Base-by-base conservation (phyloP, 179 eudicot genomes). In the Silene coronaria region DNA sequence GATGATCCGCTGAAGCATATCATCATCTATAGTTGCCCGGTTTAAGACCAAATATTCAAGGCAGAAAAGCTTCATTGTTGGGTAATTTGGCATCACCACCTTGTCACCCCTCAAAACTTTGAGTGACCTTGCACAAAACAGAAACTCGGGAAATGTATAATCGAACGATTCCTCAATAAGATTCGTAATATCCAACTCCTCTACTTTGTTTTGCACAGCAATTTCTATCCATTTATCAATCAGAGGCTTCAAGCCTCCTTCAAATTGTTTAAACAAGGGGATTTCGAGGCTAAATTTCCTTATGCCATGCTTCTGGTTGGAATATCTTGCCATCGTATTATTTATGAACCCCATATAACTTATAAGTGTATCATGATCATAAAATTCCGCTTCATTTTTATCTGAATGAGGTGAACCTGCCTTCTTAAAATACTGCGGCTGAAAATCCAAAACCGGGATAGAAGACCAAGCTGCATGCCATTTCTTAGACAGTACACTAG, bases 1-100 rank as follows among this genome's bases (percentile, higher is more conserved):
- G 70, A 66, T 66, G 5, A 66, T 66, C 17, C 70, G 48, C 26
- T 66, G 70, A 66, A 66, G 70, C 48, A 66, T 66, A 34, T 17
- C 46, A 10, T 34, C 48, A 34, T 66, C 70, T 2, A 66, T 19
- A 66, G 45, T n/a, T n/a, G 70, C 17, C 26, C 13, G 32, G 45
- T 5, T 32, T n/a, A 66, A 66, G 23, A 17, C 2, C 48, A 66
- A 66, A n/a, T 66, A 8, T 66, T 66, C 70, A 66, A 32, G 70
- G 14, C 13, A 66, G 48, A 19, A 66, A 34, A 66, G 48, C 48
- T 32, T 66, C 48, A 66, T 32, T 48, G 46, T 34, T 23, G 3
- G 13, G 24, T 66, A 66, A 34, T 66, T 30, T n/a, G 70, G 48
- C 24, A 66, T 2, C 48, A 30, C 19, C 70, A 66, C 70, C 24